phyloP scores from a whole-genome alignment of 176 grass and related monocot species.

The Dendrocalamus sinicus region DNA sequence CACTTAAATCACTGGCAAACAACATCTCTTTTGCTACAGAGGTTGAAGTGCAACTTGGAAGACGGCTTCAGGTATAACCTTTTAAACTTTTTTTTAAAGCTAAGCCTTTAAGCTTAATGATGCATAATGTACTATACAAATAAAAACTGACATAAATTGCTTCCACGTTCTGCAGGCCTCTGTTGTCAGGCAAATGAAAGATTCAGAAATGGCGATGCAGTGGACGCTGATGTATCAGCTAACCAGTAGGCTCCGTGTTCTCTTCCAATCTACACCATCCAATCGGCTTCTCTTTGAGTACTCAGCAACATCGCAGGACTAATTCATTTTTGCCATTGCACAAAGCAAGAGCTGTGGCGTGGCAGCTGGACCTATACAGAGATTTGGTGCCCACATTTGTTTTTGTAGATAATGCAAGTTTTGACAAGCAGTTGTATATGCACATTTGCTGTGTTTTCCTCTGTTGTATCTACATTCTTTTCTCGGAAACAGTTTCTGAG shows the following conservation, averaged over 20 bases:
- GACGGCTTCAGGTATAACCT: constrained; percentile 76
- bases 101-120: constrained; percentile 26
- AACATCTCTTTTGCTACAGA: constrained; percentile 94
- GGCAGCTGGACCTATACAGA: constrained; percentile 16
- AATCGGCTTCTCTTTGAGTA: constrained; percentile 99
- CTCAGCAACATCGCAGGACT: constrained; percentile 83
- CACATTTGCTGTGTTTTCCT: constrained; percentile 43
- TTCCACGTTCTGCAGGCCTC: constrained; percentile 64
- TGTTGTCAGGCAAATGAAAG: constrained; percentile 98
- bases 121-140: neutral
- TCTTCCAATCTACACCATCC: constrained; percentile 93
- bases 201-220: constrained; percentile 98
- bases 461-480: constrained; percentile 56
- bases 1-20: constrained; percentile 96
- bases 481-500: constrained; percentile 60
- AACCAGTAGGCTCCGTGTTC: constrained; percentile 83
- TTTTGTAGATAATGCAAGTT: constrained; percentile 57
- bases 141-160: constrained; percentile 7
- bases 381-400: constrained; percentile 26
- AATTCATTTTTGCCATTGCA: constrained; percentile 37
- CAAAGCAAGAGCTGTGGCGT: neutral
- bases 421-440: constrained; percentile 44
- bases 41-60: constrained; percentile 93
- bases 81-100: constrained; percentile 2
- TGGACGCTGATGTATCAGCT: constrained; percentile 90